These are phyloP conservation scores for Periconia digitata DNA, from an alignment of 2,329 filamentous ascomycete genomes.

Conservation along the genomic window DNA sequence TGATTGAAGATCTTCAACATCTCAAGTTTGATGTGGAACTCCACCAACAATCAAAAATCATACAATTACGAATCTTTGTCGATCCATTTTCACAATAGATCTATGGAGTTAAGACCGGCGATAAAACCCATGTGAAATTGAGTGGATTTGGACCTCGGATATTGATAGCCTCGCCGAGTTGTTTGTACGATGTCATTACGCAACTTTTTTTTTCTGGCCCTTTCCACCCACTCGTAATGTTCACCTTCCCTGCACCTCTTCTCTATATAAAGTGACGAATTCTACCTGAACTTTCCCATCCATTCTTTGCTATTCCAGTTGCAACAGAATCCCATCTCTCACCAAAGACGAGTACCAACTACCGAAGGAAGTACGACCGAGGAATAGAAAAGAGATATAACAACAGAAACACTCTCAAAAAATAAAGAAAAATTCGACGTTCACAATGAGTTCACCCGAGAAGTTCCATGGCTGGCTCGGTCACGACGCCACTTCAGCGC, in stretches of 20 bases:
- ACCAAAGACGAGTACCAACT: neutral
- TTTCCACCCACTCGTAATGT: neutral
- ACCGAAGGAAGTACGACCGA: too few relatives aligned
- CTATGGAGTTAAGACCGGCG: neutral
- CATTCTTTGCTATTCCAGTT: too few relatives aligned
- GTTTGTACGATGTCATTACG: neutral
- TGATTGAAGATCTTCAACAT: too few relatives aligned
- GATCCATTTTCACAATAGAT: neutral
- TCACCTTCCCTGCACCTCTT: neutral
- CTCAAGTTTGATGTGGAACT: too few relatives aligned
- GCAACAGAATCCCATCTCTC: too few relatives aligned
- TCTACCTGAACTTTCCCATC: too few relatives aligned
- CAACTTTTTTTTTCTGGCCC: neutral
- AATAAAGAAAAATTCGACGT: neutral
- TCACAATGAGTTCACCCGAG: constrained; percentile 30
- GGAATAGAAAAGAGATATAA: neutral
- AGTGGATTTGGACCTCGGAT: neutral
- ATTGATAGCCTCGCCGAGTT: neutral
- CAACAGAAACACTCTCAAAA: too few relatives aligned
- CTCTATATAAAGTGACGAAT: too few relatives aligned
- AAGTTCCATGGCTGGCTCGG: constrained; percentile 62
- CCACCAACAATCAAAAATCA: too few relatives aligned
- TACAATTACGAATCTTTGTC: too few relatives aligned
- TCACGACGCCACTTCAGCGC: constrained; percentile 49
- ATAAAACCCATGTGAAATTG: neutral